These are phyloP conservation scores for Calonectria leucothoes DNA, from an alignment of 2,329 filamentous ascomycete genomes.

Conservation along the genomic window DNA sequence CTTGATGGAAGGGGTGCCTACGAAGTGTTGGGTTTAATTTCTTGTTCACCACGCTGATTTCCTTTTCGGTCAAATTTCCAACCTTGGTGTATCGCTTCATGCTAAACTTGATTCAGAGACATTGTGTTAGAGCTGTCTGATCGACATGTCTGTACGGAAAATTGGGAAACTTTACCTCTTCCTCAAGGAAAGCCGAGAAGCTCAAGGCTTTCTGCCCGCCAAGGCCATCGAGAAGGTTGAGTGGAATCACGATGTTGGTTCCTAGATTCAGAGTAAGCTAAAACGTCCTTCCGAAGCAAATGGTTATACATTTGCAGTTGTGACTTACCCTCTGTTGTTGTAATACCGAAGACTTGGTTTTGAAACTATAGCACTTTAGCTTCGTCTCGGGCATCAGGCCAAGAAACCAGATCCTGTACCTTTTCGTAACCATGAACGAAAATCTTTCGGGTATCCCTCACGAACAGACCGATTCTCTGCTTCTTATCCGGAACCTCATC, in stretches of 20 bases:
- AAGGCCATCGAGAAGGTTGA: slow-evolving; percentile 3
- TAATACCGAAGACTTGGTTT: not conserved
- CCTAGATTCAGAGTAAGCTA: not conserved
- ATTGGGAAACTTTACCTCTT: slow-evolving; percentile 11
- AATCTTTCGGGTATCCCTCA: not conserved
- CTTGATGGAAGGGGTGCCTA: not conserved
- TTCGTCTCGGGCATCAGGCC: not conserved
- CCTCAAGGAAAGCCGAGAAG: slow-evolving; percentile 22
- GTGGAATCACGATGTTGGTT: slow-evolving; percentile 16
- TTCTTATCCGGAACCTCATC: not conserved
- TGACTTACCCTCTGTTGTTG: not conserved
- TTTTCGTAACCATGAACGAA: not conserved
- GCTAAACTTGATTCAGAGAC: not conserved
- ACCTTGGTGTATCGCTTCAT: slow-evolving; percentile 21
- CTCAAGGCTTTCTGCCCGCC: slow-evolving; percentile 15
- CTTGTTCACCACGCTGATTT: slow-evolving; percentile 19
- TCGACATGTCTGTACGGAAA: not conserved
- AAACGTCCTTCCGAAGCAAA: not conserved
- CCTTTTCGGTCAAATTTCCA: slow-evolving; percentile 12
- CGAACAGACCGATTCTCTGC: not conserved
- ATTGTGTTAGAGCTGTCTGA: not conserved
- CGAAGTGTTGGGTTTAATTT: slow-evolving; percentile 19
- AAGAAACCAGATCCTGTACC: not conserved
- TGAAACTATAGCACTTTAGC: not conserved
- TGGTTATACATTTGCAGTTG: not conserved